Base-by-base conservation (phyloP, 257 asterid genomes). In the Vinca minor region DNA sequence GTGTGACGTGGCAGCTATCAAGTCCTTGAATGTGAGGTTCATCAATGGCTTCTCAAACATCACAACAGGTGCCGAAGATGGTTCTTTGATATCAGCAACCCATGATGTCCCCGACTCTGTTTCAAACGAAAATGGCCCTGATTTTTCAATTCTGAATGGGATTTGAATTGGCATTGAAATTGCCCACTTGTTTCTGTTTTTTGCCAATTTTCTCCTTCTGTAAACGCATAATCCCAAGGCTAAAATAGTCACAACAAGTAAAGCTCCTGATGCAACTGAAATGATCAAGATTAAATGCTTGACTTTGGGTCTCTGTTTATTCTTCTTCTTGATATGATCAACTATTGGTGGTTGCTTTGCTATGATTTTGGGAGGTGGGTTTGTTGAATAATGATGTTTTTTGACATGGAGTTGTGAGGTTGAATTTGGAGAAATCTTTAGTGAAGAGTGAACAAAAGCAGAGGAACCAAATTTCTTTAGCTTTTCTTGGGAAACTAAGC, bases 21-120 rank as follows among this genome's bases (percentile, higher is more conserved):
- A 74, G 74, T 91, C 98, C 81, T 88, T 86, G 91, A 91, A 91
- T 1, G 95, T 84, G 53, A 91, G 85, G 61, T 83, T 86, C 89
- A 86, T 61, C 90, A 91, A 77, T 63, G 98, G 98, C 86, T 91
- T 91, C 83, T 88, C 96, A 57, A 91, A 91, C 94, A 91, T 86
- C 4, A 91, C 73, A 2, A 91, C 95, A 1, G 89, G 78, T 17
- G 96, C 96, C 20, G 96, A 83, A 2, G 86, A 77, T 21, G 98
- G 90, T 74, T 91, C 98, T 34, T 82, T 86, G 5, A 88, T 82
- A 60, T 91, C 98, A 3, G 91, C 98, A 0, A 92, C 71, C 98
- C 98, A 92, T 21, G 91, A 87, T n/a, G 89, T 81, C 17, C 96
- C 96, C 57, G 96, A 89, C 54, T 85, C 98, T 0, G 98, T 92